phyloP scores from a whole-genome alignment of 2,329 filamentous ascomycete species.

The Alternaria dauci region DNA sequence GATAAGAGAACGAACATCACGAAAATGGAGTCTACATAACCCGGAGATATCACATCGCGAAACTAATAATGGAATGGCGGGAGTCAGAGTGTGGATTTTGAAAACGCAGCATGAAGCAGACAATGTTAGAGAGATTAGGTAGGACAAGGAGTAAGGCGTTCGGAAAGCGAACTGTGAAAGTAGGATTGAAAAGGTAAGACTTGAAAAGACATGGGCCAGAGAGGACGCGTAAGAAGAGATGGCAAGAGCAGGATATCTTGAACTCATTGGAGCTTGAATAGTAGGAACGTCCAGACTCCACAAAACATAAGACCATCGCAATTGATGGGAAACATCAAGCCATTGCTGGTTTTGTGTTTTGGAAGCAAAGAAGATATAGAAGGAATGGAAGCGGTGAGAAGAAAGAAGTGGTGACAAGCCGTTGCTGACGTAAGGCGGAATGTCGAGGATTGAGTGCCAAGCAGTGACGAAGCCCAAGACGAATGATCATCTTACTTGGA shows the following conservation, averaged over 20 bases:
- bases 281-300: not conserved
- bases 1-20: not conserved
- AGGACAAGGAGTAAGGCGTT: not conserved
- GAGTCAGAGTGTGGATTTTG: not conserved
- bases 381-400: not conserved
- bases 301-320: not conserved
- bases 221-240: not conserved
- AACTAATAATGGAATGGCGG: not conserved
- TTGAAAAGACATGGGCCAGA: not conserved
- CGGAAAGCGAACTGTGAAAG: not conserved
- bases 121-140: not conserved
- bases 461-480: constrained; percentile 12
- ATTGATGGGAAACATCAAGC: not conserved
- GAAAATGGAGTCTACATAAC: not conserved
- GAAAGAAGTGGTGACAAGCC: not conserved
- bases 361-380: not conserved
- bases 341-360: not conserved
- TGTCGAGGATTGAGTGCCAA: constrained; percentile 1
- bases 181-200: not conserved
- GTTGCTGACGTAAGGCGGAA: not conserved
- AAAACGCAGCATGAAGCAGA: not conserved
- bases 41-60: not conserved
- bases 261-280: not conserved
- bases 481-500: constrained; percentile 11
- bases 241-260: not conserved